phyloP scores from a whole-genome alignment of 2,329 filamentous ascomycete genomes.

The Gremmenia infestans region DNA sequence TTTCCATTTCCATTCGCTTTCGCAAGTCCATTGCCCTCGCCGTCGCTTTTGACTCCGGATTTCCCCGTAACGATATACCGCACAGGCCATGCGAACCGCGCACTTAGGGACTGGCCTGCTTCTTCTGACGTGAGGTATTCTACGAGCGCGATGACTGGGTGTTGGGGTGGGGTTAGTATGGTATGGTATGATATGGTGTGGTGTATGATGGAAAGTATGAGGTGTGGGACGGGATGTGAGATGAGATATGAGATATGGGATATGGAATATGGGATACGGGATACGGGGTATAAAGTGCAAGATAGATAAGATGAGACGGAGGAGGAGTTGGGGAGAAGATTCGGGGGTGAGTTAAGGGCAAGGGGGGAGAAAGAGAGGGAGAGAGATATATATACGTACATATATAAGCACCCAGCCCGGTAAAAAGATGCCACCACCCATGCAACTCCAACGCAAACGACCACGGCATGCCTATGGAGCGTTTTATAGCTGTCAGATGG shows the following conservation, averaged over 20 bases:
- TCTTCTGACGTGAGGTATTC: slow-evolving; percentile 33
- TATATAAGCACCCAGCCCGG: slow-evolving; percentile 46
- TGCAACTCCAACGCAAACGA: slow-evolving; percentile 54
- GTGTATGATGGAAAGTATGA: too few relatives aligned
- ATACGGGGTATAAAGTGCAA: too few relatives aligned
- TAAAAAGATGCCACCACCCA: slow-evolving; percentile 61
- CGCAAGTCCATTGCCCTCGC: background rate
- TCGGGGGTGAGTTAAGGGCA: background rate
- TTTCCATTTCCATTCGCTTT: background rate
- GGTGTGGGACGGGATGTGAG: too few relatives aligned
- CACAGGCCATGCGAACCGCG: slow-evolving; percentile 29
- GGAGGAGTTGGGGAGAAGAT: too few relatives aligned
- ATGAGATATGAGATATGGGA: too few relatives aligned
- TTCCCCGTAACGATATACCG: slow-evolving; percentile 17
- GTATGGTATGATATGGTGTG: too few relatives aligned
- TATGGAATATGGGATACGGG: too few relatives aligned
- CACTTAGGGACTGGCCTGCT: slow-evolving; percentile 24
- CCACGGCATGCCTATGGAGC: slow-evolving; percentile 47
- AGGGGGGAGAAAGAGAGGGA: background rate
- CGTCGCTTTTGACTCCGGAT: background rate
- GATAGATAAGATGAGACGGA: too few relatives aligned
- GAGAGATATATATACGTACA: slow-evolving; percentile 17
- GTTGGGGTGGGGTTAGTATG: too few relatives aligned
- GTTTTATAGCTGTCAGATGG: slow-evolving; percentile 41
- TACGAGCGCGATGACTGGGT: slow-evolving; percentile 29